Evolutionary conservation across 306 rosid genomes (phyloP).

Genomic region (Biancaea sappan): DNA sequence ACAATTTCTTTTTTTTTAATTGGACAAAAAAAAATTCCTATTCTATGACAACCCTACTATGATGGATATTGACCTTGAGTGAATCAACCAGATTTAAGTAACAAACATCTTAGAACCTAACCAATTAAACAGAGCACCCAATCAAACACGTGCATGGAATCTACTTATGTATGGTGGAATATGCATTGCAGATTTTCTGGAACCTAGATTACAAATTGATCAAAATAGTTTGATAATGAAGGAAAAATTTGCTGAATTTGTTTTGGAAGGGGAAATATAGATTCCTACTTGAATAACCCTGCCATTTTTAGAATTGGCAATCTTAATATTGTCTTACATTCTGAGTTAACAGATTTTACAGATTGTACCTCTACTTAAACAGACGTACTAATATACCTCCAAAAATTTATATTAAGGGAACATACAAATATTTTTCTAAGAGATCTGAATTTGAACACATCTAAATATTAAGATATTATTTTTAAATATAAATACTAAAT

Average conservation of each 20-base stretch:
- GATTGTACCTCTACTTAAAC: neutral
- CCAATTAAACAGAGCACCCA: slow-evolving; percentile 8
- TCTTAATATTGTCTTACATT: slow-evolving; percentile 2
- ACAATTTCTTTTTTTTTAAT: neutral
- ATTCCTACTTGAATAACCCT: slow-evolving; percentile 16
- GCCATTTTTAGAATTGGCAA: slow-evolving; percentile 16
- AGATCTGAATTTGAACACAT: too few species aligned
- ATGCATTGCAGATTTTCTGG: slow-evolving; percentile 3
- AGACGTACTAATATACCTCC: neutral
- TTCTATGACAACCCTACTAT: neutral
- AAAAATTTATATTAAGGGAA: neutral
- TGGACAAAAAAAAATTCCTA: neutral
- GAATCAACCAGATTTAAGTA: neutral
- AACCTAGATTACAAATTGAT: neutral
- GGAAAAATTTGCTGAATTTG: neutral
- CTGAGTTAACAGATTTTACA: slow-evolving; percentile 17
- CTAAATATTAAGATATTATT: too few species aligned
- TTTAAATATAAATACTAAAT: too few species aligned
- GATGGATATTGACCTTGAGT: neutral
- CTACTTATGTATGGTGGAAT: neutral
- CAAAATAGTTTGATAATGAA: slow-evolving; percentile 12
- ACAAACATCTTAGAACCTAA: neutral
- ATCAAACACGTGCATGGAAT: slow-evolving; percentile 2
- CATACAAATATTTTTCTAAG: neutral
- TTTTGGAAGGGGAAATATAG: neutral